Percentiles rank a stretch among this genome's conserved stretches.
Conservation (phyloP, 1,284 basidiomycete species). For the Gymnopus androsaceus region DNA sequence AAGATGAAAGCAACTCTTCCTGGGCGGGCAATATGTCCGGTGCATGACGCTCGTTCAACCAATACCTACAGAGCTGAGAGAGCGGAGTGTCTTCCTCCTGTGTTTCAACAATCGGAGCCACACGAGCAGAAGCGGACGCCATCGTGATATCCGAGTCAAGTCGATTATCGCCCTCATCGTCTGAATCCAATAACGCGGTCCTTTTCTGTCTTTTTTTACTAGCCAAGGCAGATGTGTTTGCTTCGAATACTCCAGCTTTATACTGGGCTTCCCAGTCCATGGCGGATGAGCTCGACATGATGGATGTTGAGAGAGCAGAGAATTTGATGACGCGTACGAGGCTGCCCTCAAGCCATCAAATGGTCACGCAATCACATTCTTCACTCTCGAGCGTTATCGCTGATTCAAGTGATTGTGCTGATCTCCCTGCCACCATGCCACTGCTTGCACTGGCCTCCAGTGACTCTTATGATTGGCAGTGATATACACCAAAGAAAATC, state of each 20-base stretch:
- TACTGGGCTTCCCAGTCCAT: constrained; percentile 16
- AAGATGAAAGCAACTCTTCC: constrained; percentile 67
- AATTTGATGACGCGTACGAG: neutral
- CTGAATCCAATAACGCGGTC: constrained; percentile 8
- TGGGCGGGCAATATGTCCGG: constrained; percentile 80
- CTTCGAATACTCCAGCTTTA: constrained; percentile 10
- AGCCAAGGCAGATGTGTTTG: neutral
- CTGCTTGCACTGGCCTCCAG: no score
- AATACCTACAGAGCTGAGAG: constrained; percentile 72
- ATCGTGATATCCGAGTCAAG: constrained; percentile 7
- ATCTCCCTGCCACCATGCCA: neutral
- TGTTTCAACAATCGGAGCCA: neutral
- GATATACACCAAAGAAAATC: no score
- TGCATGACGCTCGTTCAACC: constrained; percentile 85
- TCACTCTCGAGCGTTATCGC: neutral
- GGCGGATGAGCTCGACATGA: neutral
- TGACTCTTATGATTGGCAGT: no score
- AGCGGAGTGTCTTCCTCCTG: constrained; percentile 35
- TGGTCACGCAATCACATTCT: neutral
- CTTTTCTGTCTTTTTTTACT: neutral
- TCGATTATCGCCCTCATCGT: constrained; percentile 4
- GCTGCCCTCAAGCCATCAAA: neutral
- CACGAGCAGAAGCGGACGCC: neutral
- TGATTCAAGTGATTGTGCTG: no score
- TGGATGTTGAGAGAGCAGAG: neutral